Evolutionary conservation across 2,329 filamentous ascomycete species (phyloP), one percentile per base, ranked within the genome.

Genomic region (Xylariaceae sp.): DNA sequence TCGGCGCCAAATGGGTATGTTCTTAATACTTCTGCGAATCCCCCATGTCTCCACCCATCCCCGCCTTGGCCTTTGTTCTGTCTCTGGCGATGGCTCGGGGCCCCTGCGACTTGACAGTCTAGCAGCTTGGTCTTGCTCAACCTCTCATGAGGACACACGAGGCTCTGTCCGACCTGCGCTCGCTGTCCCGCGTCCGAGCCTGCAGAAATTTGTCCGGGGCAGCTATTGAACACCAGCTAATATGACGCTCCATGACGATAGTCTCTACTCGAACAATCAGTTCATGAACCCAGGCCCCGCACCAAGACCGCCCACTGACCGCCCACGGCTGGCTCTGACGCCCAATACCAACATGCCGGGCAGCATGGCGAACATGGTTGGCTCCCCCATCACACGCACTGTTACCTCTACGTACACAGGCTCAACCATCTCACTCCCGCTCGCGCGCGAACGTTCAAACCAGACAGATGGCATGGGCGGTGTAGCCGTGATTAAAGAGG

Each of bases 211-310:
- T 10, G 22, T 28, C 28, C 18, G 22, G 31, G 12, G 16, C 38
- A 42, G 42, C 22, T 48, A 41, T 36, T 38, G n/a, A 31, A 41
- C 46, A 31, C 45, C 50, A 31, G 49, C 56, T 56, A 51, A 56
- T 45, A 18, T 48, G 43, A 5, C 18, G 43, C 13, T 39, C 47
- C 44, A n/a, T 40, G 7, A 44, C 33, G 43, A 28, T 40, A 84
- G 80, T 67, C 71, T 80, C 63, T 86, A 84, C 66, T 73, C 80
- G 40, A 75, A 76, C 59, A 81, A 78, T 64, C 82, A 85, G 71
- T 97, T 97, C 76, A 95, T 97, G 89, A 97, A 97, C 72, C 91
- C 94, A 57, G 91, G 94, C 60, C 93, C 94, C 63, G 93, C 94
- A 61, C 94, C 94, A 60, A 87, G 89, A 65, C 93, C 94, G 55